Evolutionary conservation across 1,284 basidiomycete genomes (phyloP), one percentile per base, ranked within the genome.

Genomic region (Neolentinus lepideus): DNA sequence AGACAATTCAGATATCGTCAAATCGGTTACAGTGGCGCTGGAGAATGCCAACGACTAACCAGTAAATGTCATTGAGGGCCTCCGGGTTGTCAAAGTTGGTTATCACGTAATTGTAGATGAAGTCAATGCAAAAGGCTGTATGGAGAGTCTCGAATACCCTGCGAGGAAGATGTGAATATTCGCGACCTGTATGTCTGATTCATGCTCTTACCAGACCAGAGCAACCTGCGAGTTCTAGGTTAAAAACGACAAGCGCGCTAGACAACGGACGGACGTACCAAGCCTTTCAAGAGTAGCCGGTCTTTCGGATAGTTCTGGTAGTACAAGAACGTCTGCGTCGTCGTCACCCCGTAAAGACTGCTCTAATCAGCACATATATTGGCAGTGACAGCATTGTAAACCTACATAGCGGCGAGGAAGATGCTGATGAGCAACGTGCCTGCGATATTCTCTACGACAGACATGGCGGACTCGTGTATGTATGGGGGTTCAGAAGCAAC

Each of bases 321-420:
- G 58, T 62, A 62, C 21, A 62, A 56, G 58, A 59, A 62, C 22
- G 50, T 60, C 51, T 62, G 61, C 51, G 61, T 35, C 36, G 57
- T 60, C 14, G 61, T 61, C 24, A 62, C 55, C 14, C 61, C 61
- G 22, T 60, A 61, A 8, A 62, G 38, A 33, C 61, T 62, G 11
- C 38, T 43, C 8, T 3, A 25, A 11, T 50, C n/a, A 50, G 22
- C 3, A 16, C 43, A 46, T 25, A 25, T 10, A 4, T 19, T 21
- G 19, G 43, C n/a, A 21, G 6, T 46, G 43, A 46, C 6, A 25
- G 16, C 19, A 46, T 4, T 4, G 4, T 12, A n/a, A 8, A 29
- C 47, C 22, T 29, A 50, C 47, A 50, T 50, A 16, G 47, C 47
- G 47, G 27, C 47, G 14, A 50, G 11, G 16, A 50, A 29, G n/a